Evolutionary conservation across 306 rosid genomes (phyloP).

Genomic region (Trifolium pratense): DNA sequence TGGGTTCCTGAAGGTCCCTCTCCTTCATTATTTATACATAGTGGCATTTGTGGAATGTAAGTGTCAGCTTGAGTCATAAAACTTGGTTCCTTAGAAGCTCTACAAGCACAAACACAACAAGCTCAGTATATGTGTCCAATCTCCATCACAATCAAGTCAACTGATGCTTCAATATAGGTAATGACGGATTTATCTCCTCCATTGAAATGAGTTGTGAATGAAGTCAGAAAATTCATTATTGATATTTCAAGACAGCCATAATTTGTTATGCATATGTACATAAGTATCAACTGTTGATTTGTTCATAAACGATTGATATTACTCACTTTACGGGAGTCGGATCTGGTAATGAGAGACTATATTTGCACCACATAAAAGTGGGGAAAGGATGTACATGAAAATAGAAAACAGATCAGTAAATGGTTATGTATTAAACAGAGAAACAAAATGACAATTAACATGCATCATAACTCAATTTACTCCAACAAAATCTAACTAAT

Average conservation of each 20-base stretch:
- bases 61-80: slow-evolving; percentile 50
- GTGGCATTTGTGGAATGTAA: slow-evolving; percentile 66
- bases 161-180: slow-evolving; percentile 26
- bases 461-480: slow-evolving; percentile 19
- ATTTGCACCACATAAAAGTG: slow-evolving; percentile 12
- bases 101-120: slow-evolving; percentile 50
- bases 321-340: background rate
- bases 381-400: slow-evolving; percentile 24
- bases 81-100: slow-evolving; percentile 57
- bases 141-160: slow-evolving; percentile 29
- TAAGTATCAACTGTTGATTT: background rate
- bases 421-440: slow-evolving; percentile 15
- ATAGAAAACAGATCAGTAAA: slow-evolving; percentile 21
- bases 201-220: background rate
- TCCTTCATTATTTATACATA: slow-evolving; percentile 42
- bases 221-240: background rate
- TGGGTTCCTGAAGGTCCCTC: slow-evolving; percentile 47
- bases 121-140: slow-evolving; percentile 32
- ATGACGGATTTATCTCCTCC: background rate
- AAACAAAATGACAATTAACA: slow-evolving; percentile 11
- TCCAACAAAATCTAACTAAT: slow-evolving; percentile 30
- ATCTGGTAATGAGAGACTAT: slow-evolving; percentile 14
- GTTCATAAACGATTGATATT: background rate
- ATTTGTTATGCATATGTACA: background rate
- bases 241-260: background rate